phyloP scores from a whole-genome alignment of 345 rosid species.

The Alliaria petiolata region DNA sequence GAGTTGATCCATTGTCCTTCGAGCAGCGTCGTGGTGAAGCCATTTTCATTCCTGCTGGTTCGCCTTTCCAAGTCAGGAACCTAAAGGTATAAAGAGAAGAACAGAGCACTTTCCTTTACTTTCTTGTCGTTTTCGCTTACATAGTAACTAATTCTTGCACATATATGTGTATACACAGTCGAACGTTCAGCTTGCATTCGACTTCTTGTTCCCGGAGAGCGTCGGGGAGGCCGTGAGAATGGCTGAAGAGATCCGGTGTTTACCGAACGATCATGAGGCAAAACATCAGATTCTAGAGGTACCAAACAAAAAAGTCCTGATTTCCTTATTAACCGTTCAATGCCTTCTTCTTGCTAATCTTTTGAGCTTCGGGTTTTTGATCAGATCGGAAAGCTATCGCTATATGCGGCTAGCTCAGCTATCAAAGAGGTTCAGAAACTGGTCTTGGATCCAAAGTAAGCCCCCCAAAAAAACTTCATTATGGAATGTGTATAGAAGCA shows the following conservation, averaged over 20 bases:
- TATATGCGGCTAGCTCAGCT: conserved; percentile 66
- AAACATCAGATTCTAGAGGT: neutral
- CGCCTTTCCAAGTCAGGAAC: too few relatives aligned
- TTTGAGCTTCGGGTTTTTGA: conserved; percentile 6
- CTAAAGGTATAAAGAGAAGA: too few relatives aligned
- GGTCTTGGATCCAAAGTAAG: conserved; percentile 86
- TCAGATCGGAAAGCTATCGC: conserved; percentile 73
- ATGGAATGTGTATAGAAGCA: neutral
- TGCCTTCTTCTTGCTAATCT: neutral
- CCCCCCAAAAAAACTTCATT: neutral
- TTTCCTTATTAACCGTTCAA: neutral
- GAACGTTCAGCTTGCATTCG: neutral
- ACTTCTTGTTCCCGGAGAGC: neutral
- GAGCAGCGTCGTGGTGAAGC: too few relatives aligned
- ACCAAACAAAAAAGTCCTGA: too few relatives aligned
- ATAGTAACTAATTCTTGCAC: neutral
- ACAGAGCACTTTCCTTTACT: too few relatives aligned
- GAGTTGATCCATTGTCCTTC: too few relatives aligned
- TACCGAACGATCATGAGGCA: neutral
- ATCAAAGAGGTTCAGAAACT: conserved; percentile 62
- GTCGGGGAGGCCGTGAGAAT: neutral
- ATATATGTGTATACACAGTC: neutral
- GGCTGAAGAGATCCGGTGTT: neutral
- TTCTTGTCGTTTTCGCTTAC: neutral
- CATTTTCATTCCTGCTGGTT: too few relatives aligned